Conservation (phyloP, 1,284 basidiomycete species). For the Cutaneotrichosporon cavernicola region DNA sequence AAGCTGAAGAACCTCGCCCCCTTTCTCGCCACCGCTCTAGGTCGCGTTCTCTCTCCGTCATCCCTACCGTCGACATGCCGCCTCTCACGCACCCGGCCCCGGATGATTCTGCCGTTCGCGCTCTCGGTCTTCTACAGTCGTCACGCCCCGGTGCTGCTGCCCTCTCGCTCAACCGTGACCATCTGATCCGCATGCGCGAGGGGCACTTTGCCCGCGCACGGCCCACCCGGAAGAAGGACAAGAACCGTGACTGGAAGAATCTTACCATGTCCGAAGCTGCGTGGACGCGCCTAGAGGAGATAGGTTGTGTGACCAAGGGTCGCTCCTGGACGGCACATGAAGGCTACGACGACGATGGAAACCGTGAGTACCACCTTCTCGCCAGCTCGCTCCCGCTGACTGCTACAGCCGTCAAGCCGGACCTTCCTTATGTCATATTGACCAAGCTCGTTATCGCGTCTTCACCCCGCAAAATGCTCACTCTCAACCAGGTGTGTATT, state of each 20-base stretch:
- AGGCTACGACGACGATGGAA: slow-evolving; percentile 27
- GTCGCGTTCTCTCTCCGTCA: slow-evolving; percentile 24
- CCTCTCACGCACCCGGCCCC: slow-evolving; percentile 22
- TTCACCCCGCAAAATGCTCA: slow-evolving; percentile 34
- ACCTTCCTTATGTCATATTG: slow-evolving; percentile 32
- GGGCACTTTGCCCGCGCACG: slow-evolving; percentile 21
- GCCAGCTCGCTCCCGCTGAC: background rate
- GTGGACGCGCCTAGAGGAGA: slow-evolving; percentile 35
- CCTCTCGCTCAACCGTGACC: slow-evolving; percentile 20
- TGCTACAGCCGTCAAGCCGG: slow-evolving; percentile 31
- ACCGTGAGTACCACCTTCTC: slow-evolving; percentile 22
- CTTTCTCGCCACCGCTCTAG: slow-evolving; percentile 8
- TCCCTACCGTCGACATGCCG: slow-evolving; percentile 19
- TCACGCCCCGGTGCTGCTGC: slow-evolving; percentile 8
- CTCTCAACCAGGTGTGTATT: slow-evolving; percentile 35
- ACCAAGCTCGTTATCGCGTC: slow-evolving; percentile 38
- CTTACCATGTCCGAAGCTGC: slow-evolving; percentile 29
- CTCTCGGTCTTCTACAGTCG: slow-evolving; percentile 15
- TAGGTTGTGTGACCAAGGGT: slow-evolving; percentile 28
- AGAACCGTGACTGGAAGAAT: slow-evolving; percentile 20
- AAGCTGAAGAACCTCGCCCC: background rate
- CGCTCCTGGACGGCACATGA: slow-evolving; percentile 25
- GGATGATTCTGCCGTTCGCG: slow-evolving; percentile 21
- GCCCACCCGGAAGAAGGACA: slow-evolving; percentile 10
- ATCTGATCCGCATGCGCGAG: slow-evolving; percentile 27